Evolutionary conservation across 352 stramenopile genomes (phyloP).

Genomic region (Phytophthora tentaculata): DNA sequence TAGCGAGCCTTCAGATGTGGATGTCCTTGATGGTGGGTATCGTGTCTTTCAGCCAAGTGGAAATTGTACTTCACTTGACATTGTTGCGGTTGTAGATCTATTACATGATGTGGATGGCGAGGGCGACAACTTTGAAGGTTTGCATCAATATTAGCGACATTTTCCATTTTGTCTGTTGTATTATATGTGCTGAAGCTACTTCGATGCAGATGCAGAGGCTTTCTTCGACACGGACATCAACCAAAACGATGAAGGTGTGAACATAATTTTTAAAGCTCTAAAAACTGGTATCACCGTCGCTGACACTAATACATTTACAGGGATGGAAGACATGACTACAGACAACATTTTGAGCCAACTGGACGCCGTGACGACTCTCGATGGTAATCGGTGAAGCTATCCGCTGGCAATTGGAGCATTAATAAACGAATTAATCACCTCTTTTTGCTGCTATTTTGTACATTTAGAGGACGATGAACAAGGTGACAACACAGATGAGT

Average conservation of each 20-base stretch:
- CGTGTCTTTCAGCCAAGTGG: neutral
- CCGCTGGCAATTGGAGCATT: neutral
- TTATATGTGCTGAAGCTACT: neutral
- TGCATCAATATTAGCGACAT: neutral
- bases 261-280: too few species aligned
- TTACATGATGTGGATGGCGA: constrained; percentile 33
- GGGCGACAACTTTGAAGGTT: constrained; percentile 36
- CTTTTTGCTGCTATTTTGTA: neutral
- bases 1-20: constrained; percentile 26
- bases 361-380: constrained; percentile 38
- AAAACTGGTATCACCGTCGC: neutral
- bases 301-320: constrained; percentile 6
- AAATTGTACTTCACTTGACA: constrained; percentile 13
- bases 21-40: constrained; percentile 41
- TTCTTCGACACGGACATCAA: constrained; percentile 31
- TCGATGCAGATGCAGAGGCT: constrained; percentile 30
- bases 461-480: constrained; percentile 18
- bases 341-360: constrained; percentile 49
- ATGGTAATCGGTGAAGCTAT: constrained; percentile 18
- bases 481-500: constrained; percentile 25
- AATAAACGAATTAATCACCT: neutral
- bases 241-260: constrained; percentile 19
- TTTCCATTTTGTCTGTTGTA: neutral
- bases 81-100: constrained; percentile 29
- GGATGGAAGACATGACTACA: constrained; percentile 19